A percentile compares a stretch with the other conserved stretches of the same genome.
These are phyloP conservation scores for Cercis canadensis DNA, from an alignment of 306 rosid genomes.

Conservation along the genomic window DNA sequence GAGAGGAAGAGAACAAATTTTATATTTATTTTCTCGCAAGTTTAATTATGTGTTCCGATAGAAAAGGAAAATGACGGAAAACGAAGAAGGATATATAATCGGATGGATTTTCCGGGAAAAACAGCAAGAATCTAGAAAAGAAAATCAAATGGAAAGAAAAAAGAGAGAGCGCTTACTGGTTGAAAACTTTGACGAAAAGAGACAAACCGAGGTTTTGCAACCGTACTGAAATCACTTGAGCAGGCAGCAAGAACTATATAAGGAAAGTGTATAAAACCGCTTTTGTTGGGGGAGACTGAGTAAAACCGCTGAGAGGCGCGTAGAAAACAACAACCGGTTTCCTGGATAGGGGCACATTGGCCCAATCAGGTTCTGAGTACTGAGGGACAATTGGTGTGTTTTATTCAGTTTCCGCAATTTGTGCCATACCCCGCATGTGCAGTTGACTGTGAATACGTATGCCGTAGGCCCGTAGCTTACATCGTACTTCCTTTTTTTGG, in stretches of 20 bases:
- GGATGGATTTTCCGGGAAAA: slow-evolving; percentile 36
- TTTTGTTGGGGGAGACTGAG: neutral
- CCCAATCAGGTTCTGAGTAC: slow-evolving; percentile 35
- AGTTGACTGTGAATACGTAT: slow-evolving; percentile 31
- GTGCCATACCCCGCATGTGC: slow-evolving; percentile 36
- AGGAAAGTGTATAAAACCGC: slow-evolving; percentile 44
- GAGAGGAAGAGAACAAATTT: no score
- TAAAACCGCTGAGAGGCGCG: slow-evolving; percentile 15
- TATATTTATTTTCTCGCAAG: neutral
- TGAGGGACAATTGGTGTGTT: neutral
- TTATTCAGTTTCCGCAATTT: neutral
- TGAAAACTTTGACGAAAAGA: slow-evolving; percentile 39
- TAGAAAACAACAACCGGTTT: slow-evolving; percentile 35
- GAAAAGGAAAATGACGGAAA: neutral
- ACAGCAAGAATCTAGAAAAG: neutral
- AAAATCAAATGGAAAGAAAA: neutral
- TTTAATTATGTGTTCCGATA: neutral
- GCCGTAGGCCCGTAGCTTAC: slow-evolving; percentile 10
- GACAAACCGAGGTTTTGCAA: slow-evolving; percentile 39
- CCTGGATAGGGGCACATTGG: slow-evolving; percentile 20
- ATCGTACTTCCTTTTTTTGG: slow-evolving; percentile 6
- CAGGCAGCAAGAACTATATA: slow-evolving; percentile 41
- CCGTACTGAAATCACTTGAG: slow-evolving; percentile 48
- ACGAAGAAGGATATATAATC: neutral
- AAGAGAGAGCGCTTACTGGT: slow-evolving; percentile 39